phyloP scores from a whole-genome alignment of 2,329 filamentous ascomycete genomes.

The Parastagonospora avenae region DNA sequence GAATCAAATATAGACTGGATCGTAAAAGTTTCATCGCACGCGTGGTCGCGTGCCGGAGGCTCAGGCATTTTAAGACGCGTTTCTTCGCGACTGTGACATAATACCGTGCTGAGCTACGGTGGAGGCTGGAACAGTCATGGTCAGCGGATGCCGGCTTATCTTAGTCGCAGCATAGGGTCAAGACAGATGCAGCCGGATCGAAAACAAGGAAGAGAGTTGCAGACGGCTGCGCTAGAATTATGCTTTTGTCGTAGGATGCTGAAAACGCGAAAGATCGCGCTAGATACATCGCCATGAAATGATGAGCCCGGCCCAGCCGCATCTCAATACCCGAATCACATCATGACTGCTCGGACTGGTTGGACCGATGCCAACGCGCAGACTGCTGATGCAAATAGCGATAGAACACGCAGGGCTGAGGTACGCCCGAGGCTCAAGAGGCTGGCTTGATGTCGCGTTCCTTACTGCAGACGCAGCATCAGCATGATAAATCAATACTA shows the following conservation, averaged over 20 bases:
- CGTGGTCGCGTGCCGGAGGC: constrained; percentile 39
- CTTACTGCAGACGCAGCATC: too few relatives aligned
- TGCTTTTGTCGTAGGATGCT: constrained; percentile 29
- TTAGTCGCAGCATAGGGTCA: constrained; percentile 35
- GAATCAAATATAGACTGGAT: constrained; percentile 31
- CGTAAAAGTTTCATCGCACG: constrained; percentile 26
- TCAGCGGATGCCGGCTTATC: constrained; percentile 33
- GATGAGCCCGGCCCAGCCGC: constrained; percentile 29
- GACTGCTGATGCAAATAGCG: constrained; percentile 13
- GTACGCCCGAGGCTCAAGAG: constrained; percentile 10
- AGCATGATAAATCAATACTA: neutral
- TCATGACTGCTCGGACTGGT: constrained; percentile 12
- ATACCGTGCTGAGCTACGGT: constrained; percentile 29
- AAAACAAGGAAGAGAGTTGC: constrained; percentile 32
- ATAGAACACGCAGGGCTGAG: constrained; percentile 15
- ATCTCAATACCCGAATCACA: constrained; percentile 32
- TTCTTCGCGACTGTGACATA: constrained; percentile 40
- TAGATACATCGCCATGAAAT: constrained; percentile 28
- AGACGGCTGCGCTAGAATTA: constrained; percentile 26
- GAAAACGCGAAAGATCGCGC: constrained; percentile 32
- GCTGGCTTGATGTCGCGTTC: constrained; percentile 1
- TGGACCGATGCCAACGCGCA: constrained; percentile 28
- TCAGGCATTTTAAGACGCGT: constrained; percentile 37
- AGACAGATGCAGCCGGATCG: constrained; percentile 5
- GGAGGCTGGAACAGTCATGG: constrained; percentile 27